phyloP scores from a whole-genome alignment of 2,329 filamentous ascomycete genomes.

The Ilyonectria robusta region DNA sequence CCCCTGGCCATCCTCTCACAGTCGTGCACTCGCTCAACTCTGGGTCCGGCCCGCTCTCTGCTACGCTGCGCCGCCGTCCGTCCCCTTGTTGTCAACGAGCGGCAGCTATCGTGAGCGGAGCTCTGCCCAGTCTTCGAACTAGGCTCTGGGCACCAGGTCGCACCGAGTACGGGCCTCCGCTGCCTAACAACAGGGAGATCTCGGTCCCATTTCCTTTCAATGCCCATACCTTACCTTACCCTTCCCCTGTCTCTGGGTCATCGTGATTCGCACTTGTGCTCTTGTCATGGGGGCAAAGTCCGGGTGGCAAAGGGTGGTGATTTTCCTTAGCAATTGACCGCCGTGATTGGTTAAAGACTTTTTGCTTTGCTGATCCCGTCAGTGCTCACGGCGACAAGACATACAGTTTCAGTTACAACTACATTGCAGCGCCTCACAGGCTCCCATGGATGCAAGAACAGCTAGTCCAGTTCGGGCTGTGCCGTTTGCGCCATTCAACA shows the following conservation, averaged over 20 bases:
- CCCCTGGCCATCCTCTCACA: constrained; percentile 34
- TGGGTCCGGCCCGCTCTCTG: constrained; percentile 23
- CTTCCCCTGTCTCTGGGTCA: constrained; percentile 13
- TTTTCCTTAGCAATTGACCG: constrained; percentile 38
- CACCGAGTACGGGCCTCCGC: constrained; percentile 10
- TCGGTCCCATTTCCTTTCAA: neutral
- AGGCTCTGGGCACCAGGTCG: constrained; percentile 9
- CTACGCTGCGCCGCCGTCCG: constrained; percentile 7
- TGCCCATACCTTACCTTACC: constrained; percentile 26
- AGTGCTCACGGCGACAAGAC: neutral
- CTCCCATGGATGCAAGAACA: neutral
- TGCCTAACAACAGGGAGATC: constrained; percentile 19
- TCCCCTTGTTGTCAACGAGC: constrained; percentile 9
- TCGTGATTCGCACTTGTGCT: constrained; percentile 18
- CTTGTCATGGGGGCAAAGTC: constrained; percentile 21
- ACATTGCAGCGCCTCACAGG: constrained; percentile 22
- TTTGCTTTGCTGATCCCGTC: neutral
- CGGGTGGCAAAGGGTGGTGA: constrained; percentile 16
- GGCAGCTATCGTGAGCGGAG: constrained; percentile 19
- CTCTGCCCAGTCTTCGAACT: neutral
- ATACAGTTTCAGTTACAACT: constrained; percentile 9
- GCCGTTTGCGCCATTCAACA: constrained; percentile 31
- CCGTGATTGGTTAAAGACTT: constrained; percentile 39
- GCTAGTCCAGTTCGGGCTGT: constrained; percentile 8
- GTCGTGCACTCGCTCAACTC: constrained; percentile 7